phyloP scores from a whole-genome alignment of 257 asterid species.

The Handroanthus guayacan region DNA sequence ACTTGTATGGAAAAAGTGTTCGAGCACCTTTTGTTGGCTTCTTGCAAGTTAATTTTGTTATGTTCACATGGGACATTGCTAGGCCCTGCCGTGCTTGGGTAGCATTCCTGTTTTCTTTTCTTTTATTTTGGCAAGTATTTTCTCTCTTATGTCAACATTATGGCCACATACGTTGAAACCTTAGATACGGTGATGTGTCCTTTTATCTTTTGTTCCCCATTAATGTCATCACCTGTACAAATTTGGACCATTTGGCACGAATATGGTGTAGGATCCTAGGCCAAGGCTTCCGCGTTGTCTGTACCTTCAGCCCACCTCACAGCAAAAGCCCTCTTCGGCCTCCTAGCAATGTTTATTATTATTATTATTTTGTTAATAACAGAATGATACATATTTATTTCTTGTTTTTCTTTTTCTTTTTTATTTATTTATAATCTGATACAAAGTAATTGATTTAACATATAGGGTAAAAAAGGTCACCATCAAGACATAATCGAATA shows the following conservation, averaged over 20 bases:
- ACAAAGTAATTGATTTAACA: no score
- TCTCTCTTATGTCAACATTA: conserved; percentile 7
- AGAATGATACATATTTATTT: no score
- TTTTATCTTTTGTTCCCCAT: conserved; percentile 3
- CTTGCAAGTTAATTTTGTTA: conserved; percentile 4
- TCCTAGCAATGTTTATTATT: no score
- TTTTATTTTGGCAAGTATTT: neutral
- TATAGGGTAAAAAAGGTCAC: no score
- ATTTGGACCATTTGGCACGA: conserved; percentile 5
- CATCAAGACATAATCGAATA: no score
- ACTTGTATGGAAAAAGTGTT: neutral
- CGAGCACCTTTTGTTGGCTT: conserved; percentile 28
- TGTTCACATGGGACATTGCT: conserved; percentile 48
- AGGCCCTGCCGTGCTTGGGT: conserved; percentile 10
- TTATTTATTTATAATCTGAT: no score
- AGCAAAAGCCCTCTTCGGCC: neutral
- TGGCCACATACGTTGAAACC: conserved; percentile 12
- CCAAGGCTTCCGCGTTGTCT: neutral
- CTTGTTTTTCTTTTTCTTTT: no score
- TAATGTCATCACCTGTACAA: neutral
- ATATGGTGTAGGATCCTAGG: neutral
- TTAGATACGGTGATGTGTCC: conserved; percentile 38
- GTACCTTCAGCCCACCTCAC: neutral
- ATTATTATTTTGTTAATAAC: neutral
- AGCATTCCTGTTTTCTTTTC: neutral